These are phyloP conservation scores for Candida ficus DNA, from an alignment of 805 yeast genomes.

Conservation along the genomic window DNA sequence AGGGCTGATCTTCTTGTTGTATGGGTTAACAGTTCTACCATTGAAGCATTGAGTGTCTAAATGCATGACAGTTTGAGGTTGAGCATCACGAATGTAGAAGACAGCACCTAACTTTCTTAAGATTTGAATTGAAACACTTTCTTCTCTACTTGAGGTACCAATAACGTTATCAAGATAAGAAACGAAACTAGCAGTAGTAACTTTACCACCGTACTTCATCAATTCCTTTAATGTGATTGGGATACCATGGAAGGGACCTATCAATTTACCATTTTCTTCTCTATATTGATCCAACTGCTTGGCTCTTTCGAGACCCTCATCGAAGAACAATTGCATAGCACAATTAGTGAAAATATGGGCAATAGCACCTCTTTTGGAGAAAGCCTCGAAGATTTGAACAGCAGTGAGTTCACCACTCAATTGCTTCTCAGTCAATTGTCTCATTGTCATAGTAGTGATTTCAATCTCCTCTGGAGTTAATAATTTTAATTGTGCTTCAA, in stretches of 20 bases:
- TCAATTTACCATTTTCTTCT: constrained; percentile 38
- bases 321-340: constrained; percentile 39
- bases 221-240: constrained; percentile 69
- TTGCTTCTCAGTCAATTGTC: constrained; percentile 17
- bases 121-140: constrained; percentile 45
- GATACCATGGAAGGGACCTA: constrained; percentile 67
- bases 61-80: constrained; percentile 70
- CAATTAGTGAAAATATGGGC: constrained; percentile 47
- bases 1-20: constrained; percentile 50
- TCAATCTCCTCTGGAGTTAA: constrained; percentile 17
- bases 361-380: constrained; percentile 51
- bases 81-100: constrained; percentile 58
- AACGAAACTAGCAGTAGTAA: constrained; percentile 60
- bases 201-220: constrained; percentile 48
- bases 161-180: constrained; percentile 41
- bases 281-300: constrained; percentile 46
- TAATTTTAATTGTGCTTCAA: constrained; percentile 13
- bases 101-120: constrained; percentile 38
- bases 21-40: constrained; percentile 58
- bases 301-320: constrained; percentile 56
- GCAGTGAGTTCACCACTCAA: constrained; percentile 31
- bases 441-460: constrained; percentile 18
- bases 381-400: constrained; percentile 44
- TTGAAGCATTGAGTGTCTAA: constrained; percentile 54
- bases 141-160: constrained; percentile 32